Conservation (phyloP, 192 early-diverging fungal genomes). For the Spizellomyces sp. region DNA sequence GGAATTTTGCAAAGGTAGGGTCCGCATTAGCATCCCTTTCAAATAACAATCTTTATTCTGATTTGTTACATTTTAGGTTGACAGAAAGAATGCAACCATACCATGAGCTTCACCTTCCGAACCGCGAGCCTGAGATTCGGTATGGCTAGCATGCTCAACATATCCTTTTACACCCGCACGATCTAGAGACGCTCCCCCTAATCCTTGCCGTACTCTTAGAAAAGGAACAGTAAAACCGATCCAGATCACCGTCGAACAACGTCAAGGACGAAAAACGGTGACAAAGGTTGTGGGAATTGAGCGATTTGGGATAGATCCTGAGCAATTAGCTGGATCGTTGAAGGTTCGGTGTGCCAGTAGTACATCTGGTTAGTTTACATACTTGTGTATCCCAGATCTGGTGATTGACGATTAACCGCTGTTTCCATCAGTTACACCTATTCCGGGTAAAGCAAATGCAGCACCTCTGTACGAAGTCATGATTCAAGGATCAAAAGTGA, state of each 20-base stretch:
- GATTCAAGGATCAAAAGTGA: slow-evolving; percentile 77
- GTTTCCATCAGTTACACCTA: slow-evolving; percentile 43
- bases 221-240: slow-evolving; percentile 55
- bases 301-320: slow-evolving; percentile 62
- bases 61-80: neutral
- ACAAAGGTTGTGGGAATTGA: slow-evolving; percentile 70
- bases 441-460: slow-evolving; percentile 56
- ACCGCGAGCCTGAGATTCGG: slow-evolving; percentile 40
- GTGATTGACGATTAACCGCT: too few relatives aligned
- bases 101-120: slow-evolving; percentile 53
- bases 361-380: slow-evolving; percentile 53
- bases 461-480: slow-evolving; percentile 63
- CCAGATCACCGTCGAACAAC: slow-evolving; percentile 56
- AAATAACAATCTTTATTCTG: neutral
- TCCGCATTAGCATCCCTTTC: neutral
- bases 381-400: too few relatives aligned
- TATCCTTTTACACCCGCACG: slow-evolving; percentile 8
- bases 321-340: slow-evolving; percentile 59
- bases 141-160: too few relatives aligned
- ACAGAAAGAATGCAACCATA: slow-evolving; percentile 53
- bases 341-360: slow-evolving; percentile 67
- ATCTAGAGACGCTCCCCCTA: neutral
- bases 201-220: neutral
- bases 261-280: slow-evolving; percentile 66
- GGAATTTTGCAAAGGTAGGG: slow-evolving; percentile 41